A percentile compares a stretch with the other conserved stretches of the same genome.
Evolutionary conservation across 306 rosid species (phyloP).

Genomic region (Inga oerstediana): DNA sequence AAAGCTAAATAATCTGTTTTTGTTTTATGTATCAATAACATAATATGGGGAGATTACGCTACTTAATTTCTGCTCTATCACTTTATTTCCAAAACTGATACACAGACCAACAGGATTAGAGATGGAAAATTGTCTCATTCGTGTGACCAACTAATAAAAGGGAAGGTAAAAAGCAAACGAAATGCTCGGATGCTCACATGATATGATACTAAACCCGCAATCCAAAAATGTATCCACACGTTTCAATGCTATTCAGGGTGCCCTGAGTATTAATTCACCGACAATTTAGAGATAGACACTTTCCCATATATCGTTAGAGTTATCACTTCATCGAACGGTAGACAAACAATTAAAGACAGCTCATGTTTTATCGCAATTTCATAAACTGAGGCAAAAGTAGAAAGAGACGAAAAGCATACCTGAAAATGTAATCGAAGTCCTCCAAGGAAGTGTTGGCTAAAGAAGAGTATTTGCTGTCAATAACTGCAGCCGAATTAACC

Average conservation of each 20-base stretch:
- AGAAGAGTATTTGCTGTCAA: conserved; percentile 38
- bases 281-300: background rate
- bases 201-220: background rate
- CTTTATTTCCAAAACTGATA: background rate
- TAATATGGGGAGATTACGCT: background rate
- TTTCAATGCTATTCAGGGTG: background rate
- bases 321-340: background rate
- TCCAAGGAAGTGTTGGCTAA: conserved; percentile 36
- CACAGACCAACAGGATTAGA: background rate
- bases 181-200: background rate
- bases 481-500: conserved; percentile 54
- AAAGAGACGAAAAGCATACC: conserved; percentile 1
- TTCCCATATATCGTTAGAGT: background rate
- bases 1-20: background rate
- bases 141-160: background rate
- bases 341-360: background rate
- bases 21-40: background rate
- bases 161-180: conserved; percentile 13
- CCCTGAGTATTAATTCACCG: background rate
- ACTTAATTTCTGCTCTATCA: background rate
- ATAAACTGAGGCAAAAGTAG: background rate
- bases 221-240: background rate
- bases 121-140: background rate
- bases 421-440: conserved; percentile 43
- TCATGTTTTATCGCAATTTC: background rate